Conservation (phyloP, 2,329 filamentous ascomycete species). For the Penicillium corylophilum region DNA sequence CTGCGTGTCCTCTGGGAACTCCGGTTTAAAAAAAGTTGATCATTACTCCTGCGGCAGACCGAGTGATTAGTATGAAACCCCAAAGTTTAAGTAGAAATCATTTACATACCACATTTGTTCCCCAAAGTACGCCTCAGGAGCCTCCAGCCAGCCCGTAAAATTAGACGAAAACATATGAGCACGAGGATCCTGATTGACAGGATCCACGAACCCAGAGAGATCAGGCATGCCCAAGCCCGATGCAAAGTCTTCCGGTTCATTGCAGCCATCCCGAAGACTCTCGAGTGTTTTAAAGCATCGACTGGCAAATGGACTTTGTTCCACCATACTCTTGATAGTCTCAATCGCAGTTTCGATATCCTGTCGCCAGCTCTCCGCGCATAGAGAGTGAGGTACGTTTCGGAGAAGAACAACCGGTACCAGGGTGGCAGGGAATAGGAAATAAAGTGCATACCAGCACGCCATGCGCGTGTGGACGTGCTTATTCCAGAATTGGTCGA, state of each 20-base stretch:
- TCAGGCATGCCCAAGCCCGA: background rate
- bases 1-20: background rate
- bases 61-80: background rate
- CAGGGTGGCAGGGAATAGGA: slow-evolving; percentile 3
- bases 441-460: slow-evolving; percentile 6
- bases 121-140: background rate
- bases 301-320: slow-evolving; percentile 1
- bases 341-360: slow-evolving; percentile 3
- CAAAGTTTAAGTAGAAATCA: background rate
- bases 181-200: background rate
- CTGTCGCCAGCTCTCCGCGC: background rate
- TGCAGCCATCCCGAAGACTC: background rate
- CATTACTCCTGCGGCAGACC: background rate
- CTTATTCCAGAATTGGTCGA: slow-evolving; percentile 1
- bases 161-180: slow-evolving; percentile 2
- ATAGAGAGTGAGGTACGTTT: background rate
- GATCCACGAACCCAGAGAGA: background rate
- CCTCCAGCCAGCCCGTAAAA: background rate
- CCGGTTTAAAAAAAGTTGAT: background rate
- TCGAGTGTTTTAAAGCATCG: slow-evolving; percentile 3
- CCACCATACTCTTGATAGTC: background rate
- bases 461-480: slow-evolving; percentile 2
- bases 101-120: slow-evolving; percentile 4
- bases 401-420: slow-evolving; percentile 1
- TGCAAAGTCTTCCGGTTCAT: background rate